phyloP scores from a whole-genome alignment of 1,139 yeast genomes.

The Saccharomyces pastorianus region DNA sequence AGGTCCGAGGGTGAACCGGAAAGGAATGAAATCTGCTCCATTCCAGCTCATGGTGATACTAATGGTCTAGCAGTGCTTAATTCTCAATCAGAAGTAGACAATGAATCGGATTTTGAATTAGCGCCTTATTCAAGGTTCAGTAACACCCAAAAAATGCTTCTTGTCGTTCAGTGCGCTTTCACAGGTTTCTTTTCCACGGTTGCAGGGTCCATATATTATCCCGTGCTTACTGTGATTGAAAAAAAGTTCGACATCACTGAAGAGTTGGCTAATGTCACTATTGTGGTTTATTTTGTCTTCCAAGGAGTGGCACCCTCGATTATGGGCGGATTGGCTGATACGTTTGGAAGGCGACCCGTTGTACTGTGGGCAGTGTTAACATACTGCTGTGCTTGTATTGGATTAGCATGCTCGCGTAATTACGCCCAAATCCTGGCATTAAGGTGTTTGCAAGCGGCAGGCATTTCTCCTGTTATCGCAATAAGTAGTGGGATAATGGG shows the following conservation, averaged over 20 bases:
- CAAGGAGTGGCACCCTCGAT: constrained; percentile 67
- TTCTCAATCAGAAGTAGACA: neutral
- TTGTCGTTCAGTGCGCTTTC: no score
- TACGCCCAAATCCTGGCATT: constrained; percentile 34
- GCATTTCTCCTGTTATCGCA: no score
- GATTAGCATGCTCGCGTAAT: constrained; percentile 41
- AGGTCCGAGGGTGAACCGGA: neutral
- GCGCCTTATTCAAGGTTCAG: constrained; percentile 32
- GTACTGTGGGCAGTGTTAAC: constrained; percentile 44
- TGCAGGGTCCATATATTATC: no score
- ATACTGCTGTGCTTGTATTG: constrained; percentile 50
- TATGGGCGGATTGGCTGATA: constrained; percentile 58
- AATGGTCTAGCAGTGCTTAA: neutral
- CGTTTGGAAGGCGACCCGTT: constrained; percentile 61
- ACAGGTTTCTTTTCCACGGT: no score
- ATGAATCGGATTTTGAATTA: neutral
- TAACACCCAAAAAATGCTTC: constrained; percentile 28
- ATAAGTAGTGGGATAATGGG: no score
- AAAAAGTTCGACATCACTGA: constrained; percentile 33
- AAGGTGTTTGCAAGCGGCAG: no score
- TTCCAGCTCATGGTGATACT: neutral
- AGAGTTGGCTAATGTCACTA: constrained; percentile 53
- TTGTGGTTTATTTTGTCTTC: constrained; percentile 60
- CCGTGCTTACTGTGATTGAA: no score
- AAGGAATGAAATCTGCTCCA: neutral